Evolutionary conservation across 169 alveolate genomes (phyloP).

Genomic region (Plasmodium coatneyi): DNA sequence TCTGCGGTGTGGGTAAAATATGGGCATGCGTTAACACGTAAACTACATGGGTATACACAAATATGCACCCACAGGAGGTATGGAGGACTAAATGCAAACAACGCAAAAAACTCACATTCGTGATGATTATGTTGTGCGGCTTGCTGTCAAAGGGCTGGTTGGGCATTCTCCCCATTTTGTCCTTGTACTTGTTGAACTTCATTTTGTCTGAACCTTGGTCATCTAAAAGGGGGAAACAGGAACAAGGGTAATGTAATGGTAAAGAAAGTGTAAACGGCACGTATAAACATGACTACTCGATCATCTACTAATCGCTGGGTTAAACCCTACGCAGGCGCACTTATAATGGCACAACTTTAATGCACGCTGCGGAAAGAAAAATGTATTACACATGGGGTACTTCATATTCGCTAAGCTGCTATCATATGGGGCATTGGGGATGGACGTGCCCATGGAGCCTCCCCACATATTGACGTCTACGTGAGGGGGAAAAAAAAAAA

Average conservation of each 20-base stretch:
- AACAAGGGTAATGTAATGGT: background rate
- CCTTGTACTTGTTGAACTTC: conserved; percentile 39
- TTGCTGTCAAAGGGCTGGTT: conserved; percentile 14
- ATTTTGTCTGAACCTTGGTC: conserved; percentile 24
- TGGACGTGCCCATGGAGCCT: conserved; percentile 6
- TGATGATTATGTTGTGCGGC: conserved; percentile 67
- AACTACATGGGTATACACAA: background rate
- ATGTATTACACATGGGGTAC: conserved; percentile 29
- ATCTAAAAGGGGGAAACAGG: conserved; percentile 14
- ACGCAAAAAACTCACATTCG: conserved; percentile 38
- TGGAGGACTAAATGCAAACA: background rate
- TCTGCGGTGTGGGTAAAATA: conserved; percentile 4
- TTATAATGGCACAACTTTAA: background rate
- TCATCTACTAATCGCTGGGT: background rate
- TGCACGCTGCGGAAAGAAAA: background rate
- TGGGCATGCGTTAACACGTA: background rate
- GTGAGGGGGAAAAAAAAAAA: background rate
- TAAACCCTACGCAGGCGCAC: background rate
- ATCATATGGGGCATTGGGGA: conserved; percentile 3
- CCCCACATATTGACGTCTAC: conserved; percentile 18
- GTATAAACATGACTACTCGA: background rate
- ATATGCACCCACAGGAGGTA: background rate
- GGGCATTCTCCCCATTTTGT: conserved; percentile 14
- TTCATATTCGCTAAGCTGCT: conserved; percentile 14
- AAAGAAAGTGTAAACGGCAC: background rate